Evolutionary conservation across 495 filamentous ascomycete genomes (phyloP).

Genomic region (Xylaria acuta): DNA sequence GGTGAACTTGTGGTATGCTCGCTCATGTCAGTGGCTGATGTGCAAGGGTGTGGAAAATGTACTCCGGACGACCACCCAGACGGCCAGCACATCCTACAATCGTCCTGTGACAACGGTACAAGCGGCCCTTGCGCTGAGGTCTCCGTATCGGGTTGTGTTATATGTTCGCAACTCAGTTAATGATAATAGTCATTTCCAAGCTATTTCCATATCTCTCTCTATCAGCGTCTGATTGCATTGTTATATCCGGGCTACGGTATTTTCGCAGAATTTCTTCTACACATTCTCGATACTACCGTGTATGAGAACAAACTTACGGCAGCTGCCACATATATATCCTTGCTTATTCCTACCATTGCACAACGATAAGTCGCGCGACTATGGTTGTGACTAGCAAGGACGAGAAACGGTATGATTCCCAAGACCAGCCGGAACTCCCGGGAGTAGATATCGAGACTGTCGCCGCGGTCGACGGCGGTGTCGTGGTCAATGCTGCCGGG

Average conservation of each 20-base stretch:
- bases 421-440: slow-evolving; percentile 29
- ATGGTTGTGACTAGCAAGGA: slow-evolving; percentile 2
- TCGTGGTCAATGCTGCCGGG: slow-evolving; percentile 60
- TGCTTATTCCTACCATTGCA: neutral
- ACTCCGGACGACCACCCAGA: neutral
- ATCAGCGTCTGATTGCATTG: neutral
- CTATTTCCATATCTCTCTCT: slow-evolving; percentile 1
- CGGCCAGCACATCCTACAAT: neutral
- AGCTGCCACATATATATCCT: neutral
- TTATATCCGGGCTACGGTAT: neutral
- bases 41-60: slow-evolving; percentile 1
- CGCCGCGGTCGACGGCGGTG: slow-evolving; percentile 43
- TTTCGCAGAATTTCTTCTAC: neutral
- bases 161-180: neutral
- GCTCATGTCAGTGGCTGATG: neutral
- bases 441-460: slow-evolving; percentile 41
- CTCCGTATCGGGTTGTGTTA: neutral
- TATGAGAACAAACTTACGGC: neutral
- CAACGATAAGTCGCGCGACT: neutral
- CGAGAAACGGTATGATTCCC: slow-evolving; percentile 1
- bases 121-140: slow-evolving; percentile 5
- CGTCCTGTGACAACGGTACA: neutral
- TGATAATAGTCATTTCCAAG: no score
- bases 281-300: neutral
- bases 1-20: neutral